Evolutionary conservation across 2,329 filamentous ascomycete genomes (phyloP).

Genomic region (Trichoderma arundinaceum): DNA sequence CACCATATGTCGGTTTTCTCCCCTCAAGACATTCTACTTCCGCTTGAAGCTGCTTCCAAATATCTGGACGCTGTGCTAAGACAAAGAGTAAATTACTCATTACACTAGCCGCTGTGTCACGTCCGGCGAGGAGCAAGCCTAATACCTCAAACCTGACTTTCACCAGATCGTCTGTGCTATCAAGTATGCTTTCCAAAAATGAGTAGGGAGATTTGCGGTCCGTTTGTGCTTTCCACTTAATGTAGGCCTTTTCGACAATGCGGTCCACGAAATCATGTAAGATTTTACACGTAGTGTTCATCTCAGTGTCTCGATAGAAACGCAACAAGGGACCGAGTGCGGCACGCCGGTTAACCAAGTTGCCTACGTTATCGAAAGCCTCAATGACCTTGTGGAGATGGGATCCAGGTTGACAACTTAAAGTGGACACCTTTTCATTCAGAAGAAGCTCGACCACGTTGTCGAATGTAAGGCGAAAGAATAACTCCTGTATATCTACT

Average conservation of each 20-base stretch:
- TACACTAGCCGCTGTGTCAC: slow-evolving; percentile 1
- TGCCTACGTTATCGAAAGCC: slow-evolving; percentile 7
- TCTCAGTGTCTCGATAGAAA: neutral
- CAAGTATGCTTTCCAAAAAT: slow-evolving; percentile 5
- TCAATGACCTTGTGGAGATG: neutral
- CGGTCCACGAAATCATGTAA: neutral
- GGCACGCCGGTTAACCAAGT: slow-evolving; percentile 14
- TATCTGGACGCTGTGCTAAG: neutral
- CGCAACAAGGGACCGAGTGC: neutral
- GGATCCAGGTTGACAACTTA: neutral
- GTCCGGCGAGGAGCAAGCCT: slow-evolving; percentile 10
- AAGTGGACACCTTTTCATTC: neutral
- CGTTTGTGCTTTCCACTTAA: neutral
- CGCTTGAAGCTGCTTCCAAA: slow-evolving; percentile 10
- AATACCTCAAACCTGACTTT: slow-evolving; percentile 1
- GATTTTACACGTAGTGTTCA: neutral
- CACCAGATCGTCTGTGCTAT: slow-evolving; percentile 1
- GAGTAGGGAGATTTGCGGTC: neutral
- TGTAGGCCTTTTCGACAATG: neutral
- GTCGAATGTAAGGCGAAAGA: slow-evolving; percentile 9
- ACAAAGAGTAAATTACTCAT: slow-evolving; percentile 8
- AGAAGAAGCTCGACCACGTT: slow-evolving; percentile 11
- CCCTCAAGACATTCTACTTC: neutral
- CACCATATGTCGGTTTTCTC: neutral
- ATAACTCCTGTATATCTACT: slow-evolving; percentile 10